A percentile compares a stretch with the other conserved stretches of the same genome.
These are phyloP conservation scores for Nadsonia commutata DNA, from an alignment of 1,139 yeast genomes.

Conservation along the genomic window DNA sequence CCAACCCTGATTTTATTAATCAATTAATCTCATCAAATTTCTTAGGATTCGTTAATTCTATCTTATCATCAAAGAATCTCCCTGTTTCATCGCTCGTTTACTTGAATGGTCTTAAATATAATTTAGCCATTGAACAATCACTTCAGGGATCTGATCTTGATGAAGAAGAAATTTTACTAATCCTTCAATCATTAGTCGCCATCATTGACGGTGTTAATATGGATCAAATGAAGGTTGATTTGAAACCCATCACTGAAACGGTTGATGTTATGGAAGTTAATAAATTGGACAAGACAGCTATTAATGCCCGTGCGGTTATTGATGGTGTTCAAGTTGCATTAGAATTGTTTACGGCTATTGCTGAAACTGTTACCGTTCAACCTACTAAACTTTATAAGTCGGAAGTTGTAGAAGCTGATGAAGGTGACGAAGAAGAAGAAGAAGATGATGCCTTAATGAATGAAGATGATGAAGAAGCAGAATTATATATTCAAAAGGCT, in stretches of 20 bases:
- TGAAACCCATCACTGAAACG: slow-evolving; percentile 23
- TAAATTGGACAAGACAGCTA: slow-evolving; percentile 28
- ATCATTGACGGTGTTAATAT: slow-evolving; percentile 28
- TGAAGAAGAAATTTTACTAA: slow-evolving; percentile 13
- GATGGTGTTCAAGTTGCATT: slow-evolving; percentile 52
- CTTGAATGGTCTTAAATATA: slow-evolving; percentile 16
- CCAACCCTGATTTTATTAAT: slow-evolving; percentile 12
- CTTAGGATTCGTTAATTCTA: slow-evolving; percentile 5
- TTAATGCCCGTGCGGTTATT: slow-evolving; percentile 37
- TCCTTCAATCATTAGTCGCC: slow-evolving; percentile 12
- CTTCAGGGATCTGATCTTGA: slow-evolving; percentile 8
- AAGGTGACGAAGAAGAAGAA: slow-evolving; percentile 9
- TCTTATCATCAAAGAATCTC: slow-evolving; percentile 7
- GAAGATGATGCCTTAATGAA: slow-evolving; percentile 4
- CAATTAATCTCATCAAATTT: slow-evolving; percentile 7
- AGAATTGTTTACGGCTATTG: slow-evolving; percentile 60
- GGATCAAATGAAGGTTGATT: slow-evolving; percentile 24
- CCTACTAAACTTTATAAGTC: slow-evolving; percentile 11
- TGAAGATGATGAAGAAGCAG: slow-evolving; percentile 10
- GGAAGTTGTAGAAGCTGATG: slow-evolving; percentile 7
- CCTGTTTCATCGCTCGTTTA: slow-evolving; percentile 13
- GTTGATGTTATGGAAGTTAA: slow-evolving; percentile 28
- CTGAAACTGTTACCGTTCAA: slow-evolving; percentile 39
- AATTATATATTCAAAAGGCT: slow-evolving; percentile 2
- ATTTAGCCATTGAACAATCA: slow-evolving; percentile 11